Base-by-base conservation (phyloP, 1,284 basidiomycete species). In the Ganoderma meredithae region DNA sequence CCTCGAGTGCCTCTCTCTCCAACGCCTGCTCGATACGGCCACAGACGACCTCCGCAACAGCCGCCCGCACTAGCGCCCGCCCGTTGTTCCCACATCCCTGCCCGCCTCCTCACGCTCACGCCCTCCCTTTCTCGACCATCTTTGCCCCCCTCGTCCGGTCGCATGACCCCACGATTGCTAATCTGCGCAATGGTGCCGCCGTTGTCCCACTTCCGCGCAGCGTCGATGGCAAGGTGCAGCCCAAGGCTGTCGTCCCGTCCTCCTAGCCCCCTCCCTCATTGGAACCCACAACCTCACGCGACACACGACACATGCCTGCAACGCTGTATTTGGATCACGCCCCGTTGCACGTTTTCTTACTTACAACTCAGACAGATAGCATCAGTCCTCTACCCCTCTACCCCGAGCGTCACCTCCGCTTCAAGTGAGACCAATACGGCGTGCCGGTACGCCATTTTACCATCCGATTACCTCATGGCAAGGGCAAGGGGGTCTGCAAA, bases 11-110 rank as follows among this genome's bases (percentile, higher is more conserved):
- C 55, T 58, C 55, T 39, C 55, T 36, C 52, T 27, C 55, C 55
- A 22, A 58, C n/a, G 55, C 39, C 36, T 43, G 39, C 67, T 69
- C 68, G 63, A 69, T 69, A 64, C 60, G 58, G 58, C 39, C 33
- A n/a, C 36, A 33, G 53, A 27, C 36, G 40, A n/a, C 58, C 12
- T 60, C 39, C 58, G 25, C 58, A 39, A 22, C 53, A 66, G 55
- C 22, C 65, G 60, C 65, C 53, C 53, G 22, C n/a, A 6, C 19
- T 9, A 6, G 25, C 49, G 25, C n/a, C 12, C 12, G 27, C 15
- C 52, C 31, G 17, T 53, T 27, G 13, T 53, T 31, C 52, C 52
- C 47, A 49, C 47, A 49, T n/a, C 47, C 47, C 47, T 10, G n/a
- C 47, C 22, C n/a, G 47, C 47, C 47, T 9, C 10, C 3, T 22